These are phyloP conservation scores for Mycena galopus DNA, from an alignment of 768 basidiomycete genomes.

Conservation along the genomic window DNA sequence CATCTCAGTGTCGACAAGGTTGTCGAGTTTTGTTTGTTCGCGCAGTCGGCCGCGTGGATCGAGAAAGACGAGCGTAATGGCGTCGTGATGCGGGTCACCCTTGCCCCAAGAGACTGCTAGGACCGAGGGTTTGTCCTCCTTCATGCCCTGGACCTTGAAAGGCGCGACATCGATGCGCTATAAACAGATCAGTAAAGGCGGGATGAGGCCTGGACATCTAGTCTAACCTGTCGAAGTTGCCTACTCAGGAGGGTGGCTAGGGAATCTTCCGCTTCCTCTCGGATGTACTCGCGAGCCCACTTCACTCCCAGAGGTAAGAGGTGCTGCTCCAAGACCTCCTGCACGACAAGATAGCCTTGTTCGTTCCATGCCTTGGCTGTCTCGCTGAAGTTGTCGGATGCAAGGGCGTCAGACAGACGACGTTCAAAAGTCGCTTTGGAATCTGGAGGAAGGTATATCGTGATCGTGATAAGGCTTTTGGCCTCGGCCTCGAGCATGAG, in stretches of 20 bases:
- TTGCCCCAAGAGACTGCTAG: constrained; percentile 95
- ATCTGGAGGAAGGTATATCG: constrained; percentile 74
- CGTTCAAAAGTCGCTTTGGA: constrained; percentile 78
- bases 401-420: constrained; percentile 83
- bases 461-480: constrained; percentile 87
- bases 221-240: constrained; percentile 76
- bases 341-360: constrained; percentile 82
- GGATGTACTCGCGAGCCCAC: constrained; percentile 90
- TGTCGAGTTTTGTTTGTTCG: constrained; percentile 92
- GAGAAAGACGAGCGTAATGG: constrained; percentile 85
- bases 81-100: constrained; percentile 94
- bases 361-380: constrained; percentile 93
- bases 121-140: constrained; percentile 82
- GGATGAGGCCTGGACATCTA: constrained; percentile 2
- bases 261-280: constrained; percentile 91
- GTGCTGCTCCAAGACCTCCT: constrained; percentile 82
- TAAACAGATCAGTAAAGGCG: constrained; percentile 29
- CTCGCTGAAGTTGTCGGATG: constrained; percentile 87
- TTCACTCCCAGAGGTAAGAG: constrained; percentile 88
- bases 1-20: constrained; percentile 78
- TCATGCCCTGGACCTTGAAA: constrained; percentile 71
- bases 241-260: constrained; percentile 77
- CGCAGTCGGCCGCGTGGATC: constrained; percentile 92
- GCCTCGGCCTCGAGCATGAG: constrained; percentile 92
- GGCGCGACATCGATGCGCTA: constrained; percentile 91